These are phyloP conservation scores for Micractinium sp. DNA, from an alignment of 139 green algal species.

Conservation along the genomic window DNA sequence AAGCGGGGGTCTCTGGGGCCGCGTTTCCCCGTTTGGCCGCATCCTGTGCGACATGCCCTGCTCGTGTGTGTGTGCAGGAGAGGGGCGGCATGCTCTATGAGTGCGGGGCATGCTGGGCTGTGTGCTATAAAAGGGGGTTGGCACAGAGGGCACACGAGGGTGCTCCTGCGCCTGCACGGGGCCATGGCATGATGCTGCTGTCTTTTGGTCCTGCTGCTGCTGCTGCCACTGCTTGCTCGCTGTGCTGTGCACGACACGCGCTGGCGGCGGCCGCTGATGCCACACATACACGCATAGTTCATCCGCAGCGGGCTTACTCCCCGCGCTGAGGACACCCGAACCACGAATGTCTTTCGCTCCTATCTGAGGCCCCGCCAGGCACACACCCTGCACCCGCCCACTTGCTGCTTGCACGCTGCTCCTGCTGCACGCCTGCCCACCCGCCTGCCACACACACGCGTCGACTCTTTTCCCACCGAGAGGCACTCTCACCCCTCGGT, in stretches of 20 bases:
- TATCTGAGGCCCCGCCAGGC: conserved; percentile 24
- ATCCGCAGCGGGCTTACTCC: conserved; percentile 32
- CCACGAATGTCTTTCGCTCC: conserved; percentile 27
- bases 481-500: too few relatives aligned
- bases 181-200: neutral
- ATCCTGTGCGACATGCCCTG: too few relatives aligned
- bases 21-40: too few relatives aligned
- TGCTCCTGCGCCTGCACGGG: too few relatives aligned
- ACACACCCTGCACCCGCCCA: too few relatives aligned
- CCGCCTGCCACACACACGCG: neutral
- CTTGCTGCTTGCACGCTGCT: neutral
- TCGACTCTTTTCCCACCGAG: neutral
- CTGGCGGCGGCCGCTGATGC: conserved; percentile 14
- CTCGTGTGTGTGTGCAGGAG: too few relatives aligned
- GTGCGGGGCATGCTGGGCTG: too few relatives aligned
- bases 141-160: too few relatives aligned
- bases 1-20: too few relatives aligned
- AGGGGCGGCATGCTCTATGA: too few relatives aligned
- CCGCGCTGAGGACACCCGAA: conserved; percentile 15
- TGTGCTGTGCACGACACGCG: neutral
- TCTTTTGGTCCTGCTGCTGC: neutral
- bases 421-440: neutral
- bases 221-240: neutral
- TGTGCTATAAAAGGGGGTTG: too few relatives aligned
- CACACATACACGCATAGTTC: conserved; percentile 31